phyloP scores from a whole-genome alignment of 208 protist species.

The Leishmania aethiopica region DNA sequence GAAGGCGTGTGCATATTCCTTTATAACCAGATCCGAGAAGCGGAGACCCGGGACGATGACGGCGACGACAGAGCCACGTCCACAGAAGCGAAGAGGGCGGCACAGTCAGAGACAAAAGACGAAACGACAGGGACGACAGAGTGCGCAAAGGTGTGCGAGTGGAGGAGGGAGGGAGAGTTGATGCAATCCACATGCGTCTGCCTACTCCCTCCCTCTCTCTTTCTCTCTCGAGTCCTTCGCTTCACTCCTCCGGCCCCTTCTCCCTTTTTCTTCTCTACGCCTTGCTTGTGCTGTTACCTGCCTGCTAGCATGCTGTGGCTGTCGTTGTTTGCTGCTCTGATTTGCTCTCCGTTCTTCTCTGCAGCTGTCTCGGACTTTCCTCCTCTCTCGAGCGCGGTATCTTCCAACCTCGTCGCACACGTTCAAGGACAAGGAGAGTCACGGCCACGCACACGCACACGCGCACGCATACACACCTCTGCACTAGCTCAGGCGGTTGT shows the following conservation, averaged over 20 bases:
- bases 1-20: neutral
- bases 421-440: neutral
- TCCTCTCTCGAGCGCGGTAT: constrained; percentile 4
- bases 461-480: neutral
- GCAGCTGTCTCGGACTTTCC: constrained; percentile 6
- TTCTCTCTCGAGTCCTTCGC: neutral
- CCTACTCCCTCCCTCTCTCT: neutral
- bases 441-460: neutral
- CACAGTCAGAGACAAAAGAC: neutral
- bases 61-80: neutral
- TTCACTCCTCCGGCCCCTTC: neutral
- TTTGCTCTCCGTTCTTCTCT: constrained; percentile 16
- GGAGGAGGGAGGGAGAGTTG: neutral
- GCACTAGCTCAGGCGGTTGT: neutral
- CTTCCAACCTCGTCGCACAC: neutral
- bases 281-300: neutral
- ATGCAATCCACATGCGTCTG: neutral
- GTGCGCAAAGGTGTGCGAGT: neutral
- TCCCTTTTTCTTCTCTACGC: constrained; percentile 17
- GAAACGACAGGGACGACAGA: neutral
- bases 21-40: neutral
- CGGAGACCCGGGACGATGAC: neutral
- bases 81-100: neutral
- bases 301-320: neutral
- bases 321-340: constrained; percentile 1